Evolutionary conservation across 192 early-diverging fungal species (phyloP), one percentile per base, ranked within the genome.

Genomic region (Coemansia interrupta): DNA sequence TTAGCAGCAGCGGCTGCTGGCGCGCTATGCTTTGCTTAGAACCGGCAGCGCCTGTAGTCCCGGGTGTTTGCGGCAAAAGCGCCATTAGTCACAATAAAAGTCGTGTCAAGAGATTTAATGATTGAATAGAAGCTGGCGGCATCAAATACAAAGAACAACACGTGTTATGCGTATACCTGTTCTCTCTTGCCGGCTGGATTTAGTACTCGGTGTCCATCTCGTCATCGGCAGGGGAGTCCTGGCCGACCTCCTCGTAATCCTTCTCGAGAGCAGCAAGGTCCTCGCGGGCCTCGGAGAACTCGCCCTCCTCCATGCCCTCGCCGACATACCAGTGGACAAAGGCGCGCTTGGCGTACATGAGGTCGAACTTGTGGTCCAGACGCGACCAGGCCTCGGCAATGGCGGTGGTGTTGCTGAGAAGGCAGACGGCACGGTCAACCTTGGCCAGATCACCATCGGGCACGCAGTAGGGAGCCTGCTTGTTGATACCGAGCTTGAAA

Each of bases 241-340:
- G 89, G 62, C 93, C 97, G 60, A 99, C 95, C 81, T 99, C 97
- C 79, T 99, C 97, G 83, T 97, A 99, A 78, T 99, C 97, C 91
- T 97, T 97, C 85, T 99, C 95, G 61, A 99, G 91, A 45, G 97
- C 95, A 76, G 93, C 97, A 81, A 97, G 88, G 81, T 99, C 95
- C 82, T 97, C 97, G 84, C 95, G 95, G 56, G 95, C 97, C 85
- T 99, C 97, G 58, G 93, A 95, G 90, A 99, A 99, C 83, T 99
- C 97, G 75, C 97, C 95, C 83, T 99, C 97, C 83, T 99, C 96
- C 97, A 99, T 99, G 84, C 97, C 94, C 83, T 97, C 97, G 78
- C 95, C 97, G 58, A 99, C 97, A 77, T 96, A 99, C 97, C 95
- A 97, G 85, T 99, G 97, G 49, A 99, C 97, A 71, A 99, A 99